Percentiles rank a stretch among this genome's conserved stretches.
These are phyloP conservation scores for Solanum verrucosum DNA, from an alignment of 257 asterid species.

Conservation along the genomic window DNA sequence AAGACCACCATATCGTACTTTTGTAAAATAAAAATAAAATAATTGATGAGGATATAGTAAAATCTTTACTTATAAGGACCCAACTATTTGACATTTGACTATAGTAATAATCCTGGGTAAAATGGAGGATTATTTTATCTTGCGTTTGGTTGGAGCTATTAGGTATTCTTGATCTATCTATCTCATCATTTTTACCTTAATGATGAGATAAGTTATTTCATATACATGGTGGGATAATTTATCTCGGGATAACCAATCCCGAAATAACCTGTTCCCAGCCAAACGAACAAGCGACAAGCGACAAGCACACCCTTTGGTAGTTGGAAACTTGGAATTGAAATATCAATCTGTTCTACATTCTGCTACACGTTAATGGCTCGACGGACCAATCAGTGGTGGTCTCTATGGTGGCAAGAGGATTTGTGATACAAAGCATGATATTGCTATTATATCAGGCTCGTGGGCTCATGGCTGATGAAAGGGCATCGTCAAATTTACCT, in stretches of 20 bases:
- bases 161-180: too few relatives aligned
- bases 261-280: background rate
- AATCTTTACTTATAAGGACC: background rate
- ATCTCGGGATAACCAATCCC: background rate
- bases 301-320: background rate
- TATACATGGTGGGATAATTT: background rate
- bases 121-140: too few relatives aligned
- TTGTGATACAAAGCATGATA: background rate
- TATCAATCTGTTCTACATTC: background rate
- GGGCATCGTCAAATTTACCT: background rate
- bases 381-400: background rate
- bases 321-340: background rate
- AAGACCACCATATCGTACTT: background rate
- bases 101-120: background rate
- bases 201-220: background rate
- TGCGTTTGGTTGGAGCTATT: background rate
- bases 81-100: background rate
- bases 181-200: background rate
- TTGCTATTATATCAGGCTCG: background rate
- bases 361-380: background rate
- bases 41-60: background rate
- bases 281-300: background rate
- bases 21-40: background rate
- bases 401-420: background rate
- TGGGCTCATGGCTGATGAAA: background rate